Conservation (phyloP, 352 stramenopile genomes). For the Thraustochytrium sp. region DNA sequence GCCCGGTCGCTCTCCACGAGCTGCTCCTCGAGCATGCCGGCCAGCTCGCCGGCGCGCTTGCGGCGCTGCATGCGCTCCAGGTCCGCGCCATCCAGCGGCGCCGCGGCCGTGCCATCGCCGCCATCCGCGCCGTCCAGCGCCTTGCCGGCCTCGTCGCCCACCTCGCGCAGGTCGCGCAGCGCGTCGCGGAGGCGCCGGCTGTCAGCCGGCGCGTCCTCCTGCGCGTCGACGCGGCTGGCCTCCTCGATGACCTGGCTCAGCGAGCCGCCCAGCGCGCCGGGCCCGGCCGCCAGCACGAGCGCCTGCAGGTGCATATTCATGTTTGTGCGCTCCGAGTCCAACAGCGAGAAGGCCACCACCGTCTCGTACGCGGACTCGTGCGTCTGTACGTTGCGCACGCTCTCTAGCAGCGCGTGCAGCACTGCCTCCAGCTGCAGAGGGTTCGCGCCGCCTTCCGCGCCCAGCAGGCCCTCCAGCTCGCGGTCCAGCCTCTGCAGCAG, state of each 20-base stretch:
- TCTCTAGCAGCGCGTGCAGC: constrained; percentile 5
- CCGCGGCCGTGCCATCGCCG: no score
- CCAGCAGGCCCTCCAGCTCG: background rate
- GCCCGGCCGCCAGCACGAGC: background rate
- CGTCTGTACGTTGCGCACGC: background rate
- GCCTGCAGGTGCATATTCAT: constrained; percentile 16
- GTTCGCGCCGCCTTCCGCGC: background rate
- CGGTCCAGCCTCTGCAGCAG: background rate
- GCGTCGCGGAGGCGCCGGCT: background rate
- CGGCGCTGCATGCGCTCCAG: background rate
- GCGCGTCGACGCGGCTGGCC: background rate
- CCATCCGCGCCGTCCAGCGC: no score
- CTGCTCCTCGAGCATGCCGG: background rate
- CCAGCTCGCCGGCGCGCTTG: background rate
- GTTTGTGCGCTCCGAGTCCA: background rate
- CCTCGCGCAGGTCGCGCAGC: background rate
- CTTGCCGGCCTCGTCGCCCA: no score
- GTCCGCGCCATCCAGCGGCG: no score
- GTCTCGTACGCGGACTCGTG: background rate
- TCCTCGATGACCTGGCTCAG: background rate
- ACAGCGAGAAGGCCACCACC: background rate
- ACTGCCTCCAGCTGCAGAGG: background rate
- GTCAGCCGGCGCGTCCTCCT: background rate
- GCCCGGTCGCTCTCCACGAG: background rate
- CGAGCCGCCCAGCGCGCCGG: no score